These are phyloP conservation scores for Aphanomyces astaci DNA, from an alignment of 352 stramenopile genomes.

Conservation along the genomic window DNA sequence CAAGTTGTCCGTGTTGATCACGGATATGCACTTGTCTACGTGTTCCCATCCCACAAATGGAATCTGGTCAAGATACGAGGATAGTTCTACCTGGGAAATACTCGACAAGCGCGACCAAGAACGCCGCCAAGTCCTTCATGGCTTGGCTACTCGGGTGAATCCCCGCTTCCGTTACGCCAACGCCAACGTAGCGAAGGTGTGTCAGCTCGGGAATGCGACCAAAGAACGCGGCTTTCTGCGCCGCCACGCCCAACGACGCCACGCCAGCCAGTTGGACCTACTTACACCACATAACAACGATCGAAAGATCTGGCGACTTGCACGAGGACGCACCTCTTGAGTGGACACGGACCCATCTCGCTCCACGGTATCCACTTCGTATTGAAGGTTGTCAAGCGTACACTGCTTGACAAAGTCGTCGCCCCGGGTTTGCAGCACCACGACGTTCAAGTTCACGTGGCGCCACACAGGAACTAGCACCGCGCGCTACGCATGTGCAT, in stretches of 20 bases:
- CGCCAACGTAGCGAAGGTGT: conserved; percentile 41
- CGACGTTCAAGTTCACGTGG: conserved; percentile 32
- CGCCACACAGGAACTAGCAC: conserved; percentile 56
- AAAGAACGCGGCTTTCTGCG: conserved; percentile 35
- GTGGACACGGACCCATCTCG: conserved; percentile 40
- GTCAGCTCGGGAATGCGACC: conserved; percentile 32
- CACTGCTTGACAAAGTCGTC: conserved; percentile 44
- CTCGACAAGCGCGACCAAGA: conserved; percentile 38
- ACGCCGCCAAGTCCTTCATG: conserved; percentile 46
- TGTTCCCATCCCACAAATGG: too few species aligned
- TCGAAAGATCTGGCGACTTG: too few species aligned
- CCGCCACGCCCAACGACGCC: conserved; percentile 31
- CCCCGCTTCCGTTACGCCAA: conserved; percentile 60
- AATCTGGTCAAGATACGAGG: too few species aligned
- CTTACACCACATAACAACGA: background rate
- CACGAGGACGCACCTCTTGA: conserved; percentile 30
- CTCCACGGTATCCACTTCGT: conserved; percentile 62
- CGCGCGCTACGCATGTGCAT: conserved; percentile 30
- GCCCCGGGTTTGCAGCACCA: conserved; percentile 58
- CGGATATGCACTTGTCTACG: conserved; percentile 41
- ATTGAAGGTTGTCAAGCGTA: conserved; percentile 29
- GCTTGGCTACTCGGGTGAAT: conserved; percentile 28
- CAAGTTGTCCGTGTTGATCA: conserved; percentile 81
- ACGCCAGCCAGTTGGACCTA: conserved; percentile 27
- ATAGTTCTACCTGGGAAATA: conserved; percentile 33